Evolutionary conservation across 2,329 filamentous ascomycete species (phyloP), one percentile per base, ranked within the genome.

Genomic region (Fusarium secorum): DNA sequence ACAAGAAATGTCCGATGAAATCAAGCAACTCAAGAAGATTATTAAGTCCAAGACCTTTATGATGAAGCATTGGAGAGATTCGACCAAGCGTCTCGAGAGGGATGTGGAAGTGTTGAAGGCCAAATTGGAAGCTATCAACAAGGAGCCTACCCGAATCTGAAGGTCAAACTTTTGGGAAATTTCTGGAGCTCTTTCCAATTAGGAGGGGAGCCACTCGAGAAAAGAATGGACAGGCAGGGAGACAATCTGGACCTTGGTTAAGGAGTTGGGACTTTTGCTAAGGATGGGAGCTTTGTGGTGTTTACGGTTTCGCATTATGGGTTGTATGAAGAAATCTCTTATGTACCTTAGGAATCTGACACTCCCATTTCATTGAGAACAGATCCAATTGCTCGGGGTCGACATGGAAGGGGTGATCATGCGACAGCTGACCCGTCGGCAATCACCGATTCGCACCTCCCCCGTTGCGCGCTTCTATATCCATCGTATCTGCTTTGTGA

Each of bases 181-280:
- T 0, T 4, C 3, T 35, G 10, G 32, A 36, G 1, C 18, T n/a
- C 4, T 24, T 3, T 18, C n/a, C 7, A 18, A 0, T 17, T 18
- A 13, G 3, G 4, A 24, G 45, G 5, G 8, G 11, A 33, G 30
- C 10, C 11, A 20, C 11, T 24, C 7, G 2, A 49, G 22, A 5
- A 36, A 14, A 11, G 22, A 9, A n/a, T 4, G 10, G 32, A 15
- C 10, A 20, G 18, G 13, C 17, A 26, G 5, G 13, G 17, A 11
- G 32, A 36, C 10, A 26, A 36, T 15, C n/a, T 36, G 18, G 18
- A 15, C 9, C 2, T 51, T 24, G 32, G 32, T n/a, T 11, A 11
- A 26, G 32, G 48, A 38, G 10, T 38, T 26, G 18, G 4, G 18
- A 15, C 9, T 36, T 35, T 24, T 26, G 48, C 32, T 15, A 51